Evolutionary conservation across 164 flowering plant genomes (phyloP).

Genomic region (Annona cherimola): DNA sequence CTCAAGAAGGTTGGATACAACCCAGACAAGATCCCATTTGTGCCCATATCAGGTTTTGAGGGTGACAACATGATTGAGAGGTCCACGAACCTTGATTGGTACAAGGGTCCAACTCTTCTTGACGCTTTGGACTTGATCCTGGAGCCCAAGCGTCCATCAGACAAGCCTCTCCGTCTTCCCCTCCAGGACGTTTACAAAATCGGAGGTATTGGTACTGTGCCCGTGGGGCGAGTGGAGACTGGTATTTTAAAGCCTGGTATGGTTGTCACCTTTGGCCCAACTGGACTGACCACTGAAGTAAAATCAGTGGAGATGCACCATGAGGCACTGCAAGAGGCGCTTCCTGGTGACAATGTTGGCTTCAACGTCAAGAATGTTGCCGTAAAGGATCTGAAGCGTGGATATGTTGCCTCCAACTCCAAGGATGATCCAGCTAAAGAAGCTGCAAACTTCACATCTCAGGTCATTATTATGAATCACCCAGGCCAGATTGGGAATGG

Average conservation of each 20-base stretch:
- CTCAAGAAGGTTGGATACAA: slow-evolving; percentile 81
- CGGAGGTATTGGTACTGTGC: slow-evolving; percentile 70
- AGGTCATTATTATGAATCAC: slow-evolving; percentile 79
- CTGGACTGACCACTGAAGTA: slow-evolving; percentile 65
- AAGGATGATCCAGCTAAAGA: slow-evolving; percentile 68
- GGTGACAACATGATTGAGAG: slow-evolving; percentile 87
- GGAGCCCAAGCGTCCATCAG: slow-evolving; percentile 69
- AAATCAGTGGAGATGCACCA: slow-evolving; percentile 79
- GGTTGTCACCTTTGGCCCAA: slow-evolving; percentile 65
- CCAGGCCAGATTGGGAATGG: slow-evolving; percentile 75
- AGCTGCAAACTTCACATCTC: slow-evolving; percentile 65
- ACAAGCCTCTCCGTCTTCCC: slow-evolving; percentile 76
- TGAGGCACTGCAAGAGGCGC: slow-evolving; percentile 55
- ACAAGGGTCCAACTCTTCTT: slow-evolving; percentile 76
- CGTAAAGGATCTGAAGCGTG: slow-evolving; percentile 69
- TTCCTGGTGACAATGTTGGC: slow-evolving; percentile 66
- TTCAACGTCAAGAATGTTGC: slow-evolving; percentile 71
- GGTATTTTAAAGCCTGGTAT: slow-evolving; percentile 63
- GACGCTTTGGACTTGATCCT: slow-evolving; percentile 51
- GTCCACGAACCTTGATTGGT: slow-evolving; percentile 79
- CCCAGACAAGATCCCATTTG: slow-evolving; percentile 70
- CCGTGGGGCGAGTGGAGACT: slow-evolving; percentile 67
- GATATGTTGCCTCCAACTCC: slow-evolving; percentile 62
- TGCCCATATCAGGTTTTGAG: slow-evolving; percentile 76
- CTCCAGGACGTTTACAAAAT: slow-evolving; percentile 75